Base-by-base conservation (phyloP, 441 rosid species). In the Melastoma candidum region DNA sequence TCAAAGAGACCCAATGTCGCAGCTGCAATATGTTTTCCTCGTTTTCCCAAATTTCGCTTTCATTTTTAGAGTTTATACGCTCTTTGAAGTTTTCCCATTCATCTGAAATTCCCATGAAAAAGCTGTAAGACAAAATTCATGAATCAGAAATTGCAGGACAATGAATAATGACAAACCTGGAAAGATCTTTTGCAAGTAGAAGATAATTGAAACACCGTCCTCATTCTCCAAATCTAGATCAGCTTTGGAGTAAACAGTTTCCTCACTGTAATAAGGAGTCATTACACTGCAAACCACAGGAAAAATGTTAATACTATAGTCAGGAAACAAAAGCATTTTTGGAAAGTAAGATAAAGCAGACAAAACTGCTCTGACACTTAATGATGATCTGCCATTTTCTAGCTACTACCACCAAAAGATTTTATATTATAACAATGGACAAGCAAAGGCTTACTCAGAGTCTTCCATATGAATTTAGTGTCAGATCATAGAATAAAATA, bases 1-100 rank as follows among this genome's bases (percentile, higher is more conserved):
- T 82, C 49, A 89, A 74, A 63, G 99, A 87, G 57, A 77, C 99
- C 99, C 99, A 94, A 54, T 94, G 96, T 47, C 99, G 97, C 55
- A 90, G 83, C 75, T 84, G 99, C 80, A 89, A 76, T 60, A 87
- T 80, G 51, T 80, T 87, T 79, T 93, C 97, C 13, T 93, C 99
- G 70, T 61, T 87, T 64, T 80, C 95, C 89, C 78, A 78, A 71
- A 80, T 74, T 54, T 85, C 83, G 54, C 58, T 70, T 54, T 87
- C 97, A 46, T 75, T 74, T 70, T 79, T 77, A 61, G 96, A 87
- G 52, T 76, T 78, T 57, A 93, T 63, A 27, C 97, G 74, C 74
- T 93, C 97, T 86, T 81, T 77, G 77, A 94, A 85, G 78, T 89
- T 89, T 55, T 81, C 88, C 97, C 97, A 94, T 72, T 94, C 99